Conservation (phyloP, 106 monocot species). For the Dendrobium chrysotoxum region DNA sequence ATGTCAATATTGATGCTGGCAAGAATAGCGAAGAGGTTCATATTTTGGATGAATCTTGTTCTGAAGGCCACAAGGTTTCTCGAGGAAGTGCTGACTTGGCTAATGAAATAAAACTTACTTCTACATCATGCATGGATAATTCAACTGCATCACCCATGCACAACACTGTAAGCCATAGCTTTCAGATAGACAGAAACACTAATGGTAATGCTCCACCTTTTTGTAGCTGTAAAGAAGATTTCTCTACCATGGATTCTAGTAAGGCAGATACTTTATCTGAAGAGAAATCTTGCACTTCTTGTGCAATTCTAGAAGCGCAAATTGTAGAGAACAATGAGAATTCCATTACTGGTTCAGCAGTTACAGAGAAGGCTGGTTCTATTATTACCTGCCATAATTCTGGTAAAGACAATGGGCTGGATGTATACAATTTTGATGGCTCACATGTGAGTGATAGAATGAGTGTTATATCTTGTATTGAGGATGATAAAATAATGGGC, state of each 20-base stretch:
- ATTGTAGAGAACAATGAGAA: neutral
- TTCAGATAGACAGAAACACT: slow-evolving; percentile 1
- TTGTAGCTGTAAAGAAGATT: slow-evolving; percentile 5
- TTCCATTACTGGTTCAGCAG: neutral
- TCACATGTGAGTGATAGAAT: slow-evolving; percentile 1
- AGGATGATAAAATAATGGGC: slow-evolving; percentile 6
- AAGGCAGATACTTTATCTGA: neutral
- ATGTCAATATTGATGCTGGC: neutral
- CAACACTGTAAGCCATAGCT: slow-evolving; percentile 3
- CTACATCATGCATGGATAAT: neutral
- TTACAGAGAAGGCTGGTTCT: slow-evolving; percentile 1
- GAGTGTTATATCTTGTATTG: slow-evolving; percentile 2
- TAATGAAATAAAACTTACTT: neutral
- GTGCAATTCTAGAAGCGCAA: neutral
- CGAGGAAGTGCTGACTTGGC: slow-evolving; percentile 8
- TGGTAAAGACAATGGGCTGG: neutral
- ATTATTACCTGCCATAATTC: slow-evolving; percentile 5
- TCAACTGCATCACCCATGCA: neutral
- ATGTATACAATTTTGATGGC: neutral
- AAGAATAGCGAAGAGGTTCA: neutral
- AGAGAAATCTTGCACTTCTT: neutral
- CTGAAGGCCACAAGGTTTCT: slow-evolving; percentile 6
- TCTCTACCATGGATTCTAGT: neutral
- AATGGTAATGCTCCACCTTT: neutral
- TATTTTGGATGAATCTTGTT: neutral